Percentiles rank a stretch among this genome's conserved stretches.
These are phyloP conservation scores for Chytriomyces confervae DNA, from an alignment of 192 early-diverging fungal species.

Conservation along the genomic window DNA sequence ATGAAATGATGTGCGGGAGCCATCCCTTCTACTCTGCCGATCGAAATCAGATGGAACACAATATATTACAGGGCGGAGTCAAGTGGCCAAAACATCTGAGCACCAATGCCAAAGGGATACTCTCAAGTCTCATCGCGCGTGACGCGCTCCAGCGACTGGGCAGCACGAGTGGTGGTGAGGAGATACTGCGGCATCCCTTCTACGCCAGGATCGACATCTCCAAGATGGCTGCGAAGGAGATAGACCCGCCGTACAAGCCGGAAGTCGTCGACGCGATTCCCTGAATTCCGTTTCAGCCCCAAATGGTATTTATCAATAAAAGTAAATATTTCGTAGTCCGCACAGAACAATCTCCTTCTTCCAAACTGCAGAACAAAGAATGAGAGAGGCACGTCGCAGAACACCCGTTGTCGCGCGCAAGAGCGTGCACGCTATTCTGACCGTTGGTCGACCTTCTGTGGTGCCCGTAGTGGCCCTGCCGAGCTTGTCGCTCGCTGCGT, in stretches of 20 bases:
- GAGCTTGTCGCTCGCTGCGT: background rate
- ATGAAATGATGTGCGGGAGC: conserved; percentile 62
- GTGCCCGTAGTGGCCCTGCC: conserved; percentile 6
- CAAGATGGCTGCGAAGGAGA: conserved; percentile 51
- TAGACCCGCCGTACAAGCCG: conserved; percentile 52
- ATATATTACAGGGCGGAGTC: conserved; percentile 46
- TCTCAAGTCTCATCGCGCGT: conserved; percentile 42
- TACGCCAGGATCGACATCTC: conserved; percentile 52
- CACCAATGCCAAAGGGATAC: conserved; percentile 39
- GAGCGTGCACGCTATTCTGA: background rate
- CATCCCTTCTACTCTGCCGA: conserved; percentile 60
- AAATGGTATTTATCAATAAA: too few species aligned
- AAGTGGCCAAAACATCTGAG: conserved; percentile 48
- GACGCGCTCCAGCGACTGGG: conserved; percentile 45
- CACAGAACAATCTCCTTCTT: background rate
- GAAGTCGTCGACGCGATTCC: conserved; percentile 44
- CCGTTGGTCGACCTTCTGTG: background rate
- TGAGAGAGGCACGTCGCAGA: background rate
- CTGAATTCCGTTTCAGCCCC: too few species aligned
- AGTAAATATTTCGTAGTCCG: too few species aligned
- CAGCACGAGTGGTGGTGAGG: conserved; percentile 36
- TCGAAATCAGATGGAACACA: conserved; percentile 47
- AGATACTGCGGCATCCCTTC: conserved; percentile 51
- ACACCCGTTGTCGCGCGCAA: background rate
- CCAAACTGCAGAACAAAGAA: background rate